Base-by-base conservation (phyloP, 2,329 filamentous ascomycete genomes). In the Pezicula carpinea region DNA sequence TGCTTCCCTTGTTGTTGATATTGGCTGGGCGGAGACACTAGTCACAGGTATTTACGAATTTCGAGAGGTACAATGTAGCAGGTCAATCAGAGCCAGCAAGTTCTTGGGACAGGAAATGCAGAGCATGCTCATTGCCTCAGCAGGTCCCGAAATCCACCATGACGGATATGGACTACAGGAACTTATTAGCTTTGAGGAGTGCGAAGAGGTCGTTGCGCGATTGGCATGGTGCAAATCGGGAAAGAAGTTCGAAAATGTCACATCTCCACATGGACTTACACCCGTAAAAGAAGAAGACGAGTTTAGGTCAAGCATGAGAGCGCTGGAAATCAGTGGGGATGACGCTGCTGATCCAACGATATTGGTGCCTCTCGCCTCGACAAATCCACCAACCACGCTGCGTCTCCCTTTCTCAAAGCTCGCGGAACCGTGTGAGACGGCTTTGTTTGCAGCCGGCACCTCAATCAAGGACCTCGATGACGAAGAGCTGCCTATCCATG, bases 21-120 rank as follows among this genome's bases (percentile, higher is more conserved):
- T 99, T 50, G 93, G 92, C 36, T 99, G 93, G 93, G 77, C 83
- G 35, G 93, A 97, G 66, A 95, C 91, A 0, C 78, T 85, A 0
- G 80, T 95, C 18, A 95, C 89, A 0, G 87, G 84, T 5, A 76
- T 97, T 6, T 97, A 91, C 62, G 93, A 99, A 67, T 96, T 90
- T 64, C 83, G 88, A 45, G 90, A 95, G 64, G 80, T 96, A 1
- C 74, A 76, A 14, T 81, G 80, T 45, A 79, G 75, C 47, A 77
- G 88, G 45, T 92, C 80, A 33, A 74, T 88, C 13, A 77, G 93
- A 54, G 90, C 82, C 29, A 89, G 85, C 49, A 91, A 83, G 60
- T 65, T 78, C 48, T 69, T 97, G 17, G 77, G 85, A 36, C 75
- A 85, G 56, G 78, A 83, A 47, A 83, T 89, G 57, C 87, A 83